Conservation (phyloP, 2,329 filamentous ascomycete species). For the Aspergillus quadricinctus region DNA sequence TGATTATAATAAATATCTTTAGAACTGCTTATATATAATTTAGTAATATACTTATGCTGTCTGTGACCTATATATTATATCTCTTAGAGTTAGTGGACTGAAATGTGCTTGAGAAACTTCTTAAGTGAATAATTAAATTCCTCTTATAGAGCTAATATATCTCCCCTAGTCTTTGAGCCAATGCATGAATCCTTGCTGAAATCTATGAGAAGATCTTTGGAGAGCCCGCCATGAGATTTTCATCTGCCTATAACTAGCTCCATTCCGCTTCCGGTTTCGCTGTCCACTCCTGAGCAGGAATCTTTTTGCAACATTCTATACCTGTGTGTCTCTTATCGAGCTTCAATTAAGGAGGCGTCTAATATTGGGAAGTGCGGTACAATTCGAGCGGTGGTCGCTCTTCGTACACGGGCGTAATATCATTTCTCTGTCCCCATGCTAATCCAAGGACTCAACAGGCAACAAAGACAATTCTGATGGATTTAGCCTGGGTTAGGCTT, state of each 20-base stretch:
- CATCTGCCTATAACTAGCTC: background rate
- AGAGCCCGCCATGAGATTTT: slow-evolving; percentile 21
- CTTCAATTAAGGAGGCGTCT: no score
- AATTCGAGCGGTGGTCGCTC: no score
- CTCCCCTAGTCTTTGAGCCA: slow-evolving; percentile 68
- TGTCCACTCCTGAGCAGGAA: no score
- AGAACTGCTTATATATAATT: slow-evolving; percentile 98
- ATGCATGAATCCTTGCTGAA: slow-evolving; percentile 67
- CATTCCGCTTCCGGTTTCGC: no score
- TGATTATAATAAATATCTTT: slow-evolving; percentile 92
- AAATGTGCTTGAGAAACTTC: slow-evolving; percentile 55
- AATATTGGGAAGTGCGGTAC: no score
- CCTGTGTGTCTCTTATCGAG: no score
- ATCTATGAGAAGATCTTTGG: slow-evolving; percentile 44
- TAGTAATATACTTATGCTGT: slow-evolving; percentile 84
- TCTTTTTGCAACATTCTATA: no score
- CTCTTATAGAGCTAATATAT: slow-evolving; percentile 65
- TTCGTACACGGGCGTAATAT: no score
- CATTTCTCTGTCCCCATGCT: no score
- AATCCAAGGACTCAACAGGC: no score
- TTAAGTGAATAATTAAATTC: slow-evolving; percentile 72
- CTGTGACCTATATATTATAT: slow-evolving; percentile 69
- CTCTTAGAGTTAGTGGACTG: slow-evolving; percentile 57
- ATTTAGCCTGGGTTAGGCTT: no score
- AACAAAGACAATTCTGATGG: no score